Base-by-base conservation (phyloP, 345 rosid genomes). In the Camelina neglecta region DNA sequence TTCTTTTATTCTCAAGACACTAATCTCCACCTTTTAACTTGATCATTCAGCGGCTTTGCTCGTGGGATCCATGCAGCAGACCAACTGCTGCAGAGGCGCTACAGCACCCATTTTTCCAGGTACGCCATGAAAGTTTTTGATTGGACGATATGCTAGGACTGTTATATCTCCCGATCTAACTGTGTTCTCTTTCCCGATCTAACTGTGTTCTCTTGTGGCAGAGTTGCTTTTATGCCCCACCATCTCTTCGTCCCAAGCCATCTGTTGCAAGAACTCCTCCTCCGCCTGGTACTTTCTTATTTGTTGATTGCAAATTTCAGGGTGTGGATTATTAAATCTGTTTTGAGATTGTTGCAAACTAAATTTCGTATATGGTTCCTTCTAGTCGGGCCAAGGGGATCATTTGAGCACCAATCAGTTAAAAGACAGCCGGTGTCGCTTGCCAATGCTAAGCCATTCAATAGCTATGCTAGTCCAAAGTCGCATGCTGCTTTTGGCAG, bases 91-190 rank as follows among this genome's bases (percentile, higher is more conserved):
- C 83, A 4, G 99, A 92, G 79, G 94, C 83, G 42, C 85, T 95
- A 55, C 96, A 93, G 71, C 98, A 92, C 81, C 96, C 98, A 51
- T 95, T 89, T 85, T 95, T 95, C 67, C 87, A 89, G 97, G 99
- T 95, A 71, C n/a, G 41, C 21, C 20, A 65, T 58, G 11, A 18
- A 11, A 26, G 60, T 67, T 36, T 31, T 45, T 74, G 2, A 51
- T 45, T 49, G 16, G 15, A 26, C 5, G 1, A 48, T 55, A 21
- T 35, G n/a, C 2, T 2, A 47, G 35, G 15, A 35, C 9, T 63
- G 38, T 35, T 72, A 9, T 54, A 44, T 36, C 59, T 66, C 44
- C 2, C 7, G 6, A 35, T 62, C 60, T 73, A 67, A 67, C 45
- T 12, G 20, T 67, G 39, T 62, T 69, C 33, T 69, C 53, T n/a